A percentile compares a stretch with the other conserved stretches of the same genome.
These are phyloP conservation scores for Alternaria sp. DNA, from an alignment of 2,329 filamentous ascomycete genomes.

Conservation along the genomic window DNA sequence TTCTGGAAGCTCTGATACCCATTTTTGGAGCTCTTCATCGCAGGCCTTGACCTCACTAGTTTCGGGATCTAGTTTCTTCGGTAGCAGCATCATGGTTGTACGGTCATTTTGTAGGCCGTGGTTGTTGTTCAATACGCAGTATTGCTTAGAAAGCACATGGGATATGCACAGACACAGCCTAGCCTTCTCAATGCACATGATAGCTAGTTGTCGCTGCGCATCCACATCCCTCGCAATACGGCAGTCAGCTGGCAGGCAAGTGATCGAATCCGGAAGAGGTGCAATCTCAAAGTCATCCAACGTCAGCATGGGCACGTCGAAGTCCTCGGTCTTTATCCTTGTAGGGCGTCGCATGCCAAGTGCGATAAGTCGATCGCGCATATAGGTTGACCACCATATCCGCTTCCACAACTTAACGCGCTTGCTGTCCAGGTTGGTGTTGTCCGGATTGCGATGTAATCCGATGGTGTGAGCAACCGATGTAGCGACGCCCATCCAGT, in stretches of 20 bases:
- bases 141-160: slow-evolving; percentile 87
- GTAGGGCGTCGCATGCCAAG: slow-evolving; percentile 93
- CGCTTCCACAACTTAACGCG: slow-evolving; percentile 89
- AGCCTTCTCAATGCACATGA: slow-evolving; percentile 90
- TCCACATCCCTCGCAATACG: slow-evolving; percentile 71
- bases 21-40: slow-evolving; percentile 78
- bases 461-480: slow-evolving; percentile 93
- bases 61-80: slow-evolving; percentile 85
- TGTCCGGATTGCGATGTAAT: slow-evolving; percentile 82
- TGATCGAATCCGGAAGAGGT: slow-evolving; percentile 69
- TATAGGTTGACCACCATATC: slow-evolving; percentile 98
- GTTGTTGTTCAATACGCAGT: slow-evolving; percentile 86
- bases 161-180: slow-evolving; percentile 89
- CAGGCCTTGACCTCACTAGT: slow-evolving; percentile 79
- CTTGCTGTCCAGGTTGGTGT: slow-evolving; percentile 73
- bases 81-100: slow-evolving; percentile 85
- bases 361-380: slow-evolving; percentile 90
- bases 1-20: slow-evolving; percentile 74
- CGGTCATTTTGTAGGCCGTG: slow-evolving; percentile 73
- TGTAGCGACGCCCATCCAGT: slow-evolving; percentile 97
- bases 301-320: slow-evolving; percentile 88
- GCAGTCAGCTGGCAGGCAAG: slow-evolving; percentile 73
- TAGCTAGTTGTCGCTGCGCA: slow-evolving; percentile 79
- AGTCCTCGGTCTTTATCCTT: slow-evolving; percentile 90
- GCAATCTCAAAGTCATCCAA: slow-evolving; percentile 84